Base-by-base conservation (phyloP, 306 rosid species). In the Canavalia gladiata region DNA sequence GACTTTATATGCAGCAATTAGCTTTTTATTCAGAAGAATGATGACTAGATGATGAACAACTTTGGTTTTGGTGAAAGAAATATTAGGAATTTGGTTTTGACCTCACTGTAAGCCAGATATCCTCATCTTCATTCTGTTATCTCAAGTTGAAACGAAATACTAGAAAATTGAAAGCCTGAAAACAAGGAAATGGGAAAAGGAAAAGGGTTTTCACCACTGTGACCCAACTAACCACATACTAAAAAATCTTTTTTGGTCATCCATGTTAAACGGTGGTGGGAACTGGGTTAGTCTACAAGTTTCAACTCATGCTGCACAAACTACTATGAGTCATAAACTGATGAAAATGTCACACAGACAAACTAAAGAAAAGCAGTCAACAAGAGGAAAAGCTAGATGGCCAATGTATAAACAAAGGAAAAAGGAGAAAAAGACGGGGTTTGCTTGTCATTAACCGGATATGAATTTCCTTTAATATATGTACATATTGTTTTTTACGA, bases 281-380 rank as follows among this genome's bases (percentile, higher is more conserved):
- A 56, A 74, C 68, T 43, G 57, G 45, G 66, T 45, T 56, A 56
- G 51, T 55, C 39, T 64, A 8, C 51, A 77, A 65, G 72, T 72
- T 72, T 80, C 84, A 80, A 72, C 79, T 51, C 66, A 84, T 69
- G 78, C 60, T 29, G 84, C 86, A 69, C 77, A 74, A 84, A 42
- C 59, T 76, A 75, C 78, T 68, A 85, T 85, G 77, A 68, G 85
- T 54, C 51, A 63, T 35, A 62, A 78, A 45, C 83, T 81, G 79
- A 62, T 50, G 74, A 81, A 68, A 50, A 51, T 73, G 84, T 70
- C 52, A 45, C 55, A 39, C 43, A 74, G 86, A 79, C 75, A 82
- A 62, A 79, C 83, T 68, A 84, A 62, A 57, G 69, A 85, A 83
- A 93, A 90, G 97, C 86, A 90, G 97, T 93, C 97, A 90, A 93